These are phyloP conservation scores for Conticribra weissflogii DNA, from an alignment of 108 stramenopile species.

Conservation along the genomic window DNA sequence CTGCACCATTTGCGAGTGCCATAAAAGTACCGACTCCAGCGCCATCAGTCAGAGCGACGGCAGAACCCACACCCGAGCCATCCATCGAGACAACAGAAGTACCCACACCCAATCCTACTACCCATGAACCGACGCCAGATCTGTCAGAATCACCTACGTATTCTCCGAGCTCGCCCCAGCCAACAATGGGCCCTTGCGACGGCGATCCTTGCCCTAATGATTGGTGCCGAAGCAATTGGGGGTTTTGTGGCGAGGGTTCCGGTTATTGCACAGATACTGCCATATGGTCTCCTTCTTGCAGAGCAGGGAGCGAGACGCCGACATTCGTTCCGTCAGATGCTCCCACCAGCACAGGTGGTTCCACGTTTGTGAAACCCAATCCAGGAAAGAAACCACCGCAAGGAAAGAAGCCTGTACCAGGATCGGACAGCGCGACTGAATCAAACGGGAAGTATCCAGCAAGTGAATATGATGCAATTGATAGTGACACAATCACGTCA, in stretches of 20 bases:
- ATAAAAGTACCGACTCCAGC: not conserved
- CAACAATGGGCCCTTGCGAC: slow-evolving; percentile 41
- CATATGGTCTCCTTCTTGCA: slow-evolving; percentile 36
- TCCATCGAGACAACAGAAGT: slow-evolving; percentile 6
- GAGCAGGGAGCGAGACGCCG: not conserved
- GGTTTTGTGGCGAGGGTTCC: slow-evolving; percentile 43
- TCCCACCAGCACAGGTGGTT: slow-evolving; percentile 2
- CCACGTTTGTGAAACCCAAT: slow-evolving; percentile 30
- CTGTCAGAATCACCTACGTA: slow-evolving; percentile 19
- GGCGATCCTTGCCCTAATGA: slow-evolving; percentile 40
- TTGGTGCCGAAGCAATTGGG: slow-evolving; percentile 35
- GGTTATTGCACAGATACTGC: slow-evolving; percentile 41
- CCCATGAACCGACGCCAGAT: slow-evolving; percentile 7
- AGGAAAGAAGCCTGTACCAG: slow-evolving; percentile 19
- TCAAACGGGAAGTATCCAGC: not conserved
- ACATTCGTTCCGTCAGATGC: slow-evolving; percentile 3
- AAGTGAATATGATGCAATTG: not conserved
- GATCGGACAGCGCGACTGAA: not conserved
- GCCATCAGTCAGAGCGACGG: not conserved
- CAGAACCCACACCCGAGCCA: not conserved
- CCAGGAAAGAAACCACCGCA: slow-evolving; percentile 39
- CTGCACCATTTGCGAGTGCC: no score
- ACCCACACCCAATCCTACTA: not conserved
- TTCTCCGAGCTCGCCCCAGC: slow-evolving; percentile 32
- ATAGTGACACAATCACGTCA: slow-evolving; percentile 6